phyloP scores from a whole-genome alignment of 2,329 filamentous ascomycete species.

The Colletotrichum cereale region DNA sequence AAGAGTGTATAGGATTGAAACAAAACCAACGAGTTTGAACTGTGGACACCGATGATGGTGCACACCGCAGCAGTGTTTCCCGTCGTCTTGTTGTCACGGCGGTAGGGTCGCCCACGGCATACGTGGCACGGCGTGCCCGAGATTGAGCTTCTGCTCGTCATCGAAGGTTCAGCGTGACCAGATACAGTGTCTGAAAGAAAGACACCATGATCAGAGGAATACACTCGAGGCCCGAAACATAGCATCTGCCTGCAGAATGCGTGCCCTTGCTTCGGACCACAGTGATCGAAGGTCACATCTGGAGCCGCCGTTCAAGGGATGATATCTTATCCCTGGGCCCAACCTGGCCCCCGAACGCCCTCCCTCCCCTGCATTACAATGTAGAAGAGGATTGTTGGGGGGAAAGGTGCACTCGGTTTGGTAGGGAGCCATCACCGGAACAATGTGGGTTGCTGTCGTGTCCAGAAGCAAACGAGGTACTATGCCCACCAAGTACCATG shows the following conservation, averaged over 20 bases:
- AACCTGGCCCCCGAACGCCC: not conserved
- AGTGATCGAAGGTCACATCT: not conserved
- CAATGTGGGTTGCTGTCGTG: not conserved
- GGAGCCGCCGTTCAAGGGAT: not conserved
- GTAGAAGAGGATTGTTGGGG: not conserved
- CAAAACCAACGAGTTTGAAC: not conserved
- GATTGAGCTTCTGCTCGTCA: not conserved
- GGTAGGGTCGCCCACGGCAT: not conserved
- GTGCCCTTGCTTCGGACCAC: not conserved
- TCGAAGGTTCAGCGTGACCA: not conserved
- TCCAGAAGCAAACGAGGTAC: not conserved
- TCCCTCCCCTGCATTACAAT: not conserved
- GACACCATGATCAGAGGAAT: not conserved
- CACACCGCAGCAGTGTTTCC: not conserved
- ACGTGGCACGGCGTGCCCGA: not conserved
- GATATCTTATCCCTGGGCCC: not conserved
- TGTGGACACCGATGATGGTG: not conserved
- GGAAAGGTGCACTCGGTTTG: not conserved
- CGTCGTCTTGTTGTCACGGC: not conserved
- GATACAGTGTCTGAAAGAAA: not conserved
- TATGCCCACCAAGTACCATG: not conserved
- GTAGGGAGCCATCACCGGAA: not conserved
- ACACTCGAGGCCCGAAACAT: not conserved
- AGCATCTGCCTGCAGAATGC: not conserved
- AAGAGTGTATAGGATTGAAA: not conserved